Conservation (phyloP, 305 asterid species). For the Fraxinus dipetala region DNA sequence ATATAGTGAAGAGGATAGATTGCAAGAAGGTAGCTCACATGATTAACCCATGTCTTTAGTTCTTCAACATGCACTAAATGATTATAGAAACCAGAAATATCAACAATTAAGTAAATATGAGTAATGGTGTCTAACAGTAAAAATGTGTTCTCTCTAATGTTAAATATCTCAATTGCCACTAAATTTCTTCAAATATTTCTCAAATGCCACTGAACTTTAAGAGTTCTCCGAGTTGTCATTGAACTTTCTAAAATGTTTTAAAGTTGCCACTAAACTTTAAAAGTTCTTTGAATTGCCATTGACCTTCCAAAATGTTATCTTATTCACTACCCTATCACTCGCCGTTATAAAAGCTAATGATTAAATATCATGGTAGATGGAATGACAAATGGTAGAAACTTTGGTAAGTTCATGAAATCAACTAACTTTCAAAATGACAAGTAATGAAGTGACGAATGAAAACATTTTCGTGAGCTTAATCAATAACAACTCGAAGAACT, state of each 20-base stretch:
- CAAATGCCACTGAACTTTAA: not conserved
- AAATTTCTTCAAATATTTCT: not conserved
- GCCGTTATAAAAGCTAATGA: not conserved
- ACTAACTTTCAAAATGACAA: not conserved
- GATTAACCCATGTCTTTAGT: not conserved
- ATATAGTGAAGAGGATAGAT: not conserved
- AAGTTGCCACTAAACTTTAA: not conserved
- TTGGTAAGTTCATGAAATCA: not conserved
- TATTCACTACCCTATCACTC: not conserved
- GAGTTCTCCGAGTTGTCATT: not conserved
- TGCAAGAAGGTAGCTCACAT: not conserved
- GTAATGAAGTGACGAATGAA: not conserved
- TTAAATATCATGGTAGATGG: not conserved
- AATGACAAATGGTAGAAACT: not conserved
- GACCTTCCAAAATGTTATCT: not conserved
- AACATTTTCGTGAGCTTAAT: not conserved
- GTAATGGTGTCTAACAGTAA: not conserved
- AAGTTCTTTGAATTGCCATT: not conserved
- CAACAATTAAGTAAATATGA: not conserved
- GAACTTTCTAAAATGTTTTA: not conserved
- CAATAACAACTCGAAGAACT: not conserved
- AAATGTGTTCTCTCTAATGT: not conserved
- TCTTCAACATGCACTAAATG: not conserved
- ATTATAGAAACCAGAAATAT: not conserved
- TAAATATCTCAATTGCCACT: not conserved